Conservation (phyloP, 2,329 filamentous ascomycete species). For the Claviceps digitariae region DNA sequence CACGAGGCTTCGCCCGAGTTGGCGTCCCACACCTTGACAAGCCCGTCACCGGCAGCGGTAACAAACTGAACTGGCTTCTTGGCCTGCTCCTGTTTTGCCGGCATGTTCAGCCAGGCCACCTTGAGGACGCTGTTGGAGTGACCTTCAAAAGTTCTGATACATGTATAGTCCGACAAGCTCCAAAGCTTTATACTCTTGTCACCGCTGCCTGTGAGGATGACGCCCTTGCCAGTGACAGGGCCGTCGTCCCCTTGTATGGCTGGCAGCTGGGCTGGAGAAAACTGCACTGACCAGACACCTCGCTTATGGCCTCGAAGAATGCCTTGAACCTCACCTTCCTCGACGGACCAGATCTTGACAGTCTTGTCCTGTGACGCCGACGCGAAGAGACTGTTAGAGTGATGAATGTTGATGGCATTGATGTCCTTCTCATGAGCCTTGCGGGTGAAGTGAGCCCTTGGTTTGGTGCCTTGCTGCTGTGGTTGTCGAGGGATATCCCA, state of each 20-base stretch:
- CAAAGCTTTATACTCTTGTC: constrained; percentile 95
- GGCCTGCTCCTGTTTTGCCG: constrained; percentile 32
- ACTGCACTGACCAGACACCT: constrained; percentile 91
- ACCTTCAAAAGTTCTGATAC: constrained; percentile 85
- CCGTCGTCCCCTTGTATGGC: constrained; percentile 59
- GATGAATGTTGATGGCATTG: constrained; percentile 78
- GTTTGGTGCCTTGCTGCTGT: constrained; percentile 28
- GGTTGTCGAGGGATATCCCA: constrained; percentile 63
- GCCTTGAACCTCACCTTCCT: constrained; percentile 81
- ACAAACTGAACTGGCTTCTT: constrained; percentile 59
- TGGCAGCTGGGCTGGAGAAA: constrained; percentile 68
- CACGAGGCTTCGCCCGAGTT: constrained; percentile 72
- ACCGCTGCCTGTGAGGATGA: constrained; percentile 80
- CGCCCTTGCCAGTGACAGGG: constrained; percentile 61
- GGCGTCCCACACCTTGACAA: constrained; percentile 94
- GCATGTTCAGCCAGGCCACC: constrained; percentile 66
- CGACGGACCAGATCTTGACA: constrained; percentile 89
- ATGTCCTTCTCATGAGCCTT: constrained; percentile 99
- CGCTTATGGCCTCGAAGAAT: constrained; percentile 85
- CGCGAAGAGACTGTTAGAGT: constrained; percentile 66
- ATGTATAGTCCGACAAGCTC: constrained; percentile 85
- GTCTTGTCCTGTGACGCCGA: constrained; percentile 94
- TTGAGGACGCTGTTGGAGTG: constrained; percentile 94
- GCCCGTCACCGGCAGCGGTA: constrained; percentile 81
- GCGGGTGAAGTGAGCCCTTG: constrained; percentile 66